Percentiles rank a stretch among this genome's conserved stretches.
phyloP scores from a whole-genome alignment of 2,329 filamentous ascomycete species.

The Xylariales sp. region DNA sequence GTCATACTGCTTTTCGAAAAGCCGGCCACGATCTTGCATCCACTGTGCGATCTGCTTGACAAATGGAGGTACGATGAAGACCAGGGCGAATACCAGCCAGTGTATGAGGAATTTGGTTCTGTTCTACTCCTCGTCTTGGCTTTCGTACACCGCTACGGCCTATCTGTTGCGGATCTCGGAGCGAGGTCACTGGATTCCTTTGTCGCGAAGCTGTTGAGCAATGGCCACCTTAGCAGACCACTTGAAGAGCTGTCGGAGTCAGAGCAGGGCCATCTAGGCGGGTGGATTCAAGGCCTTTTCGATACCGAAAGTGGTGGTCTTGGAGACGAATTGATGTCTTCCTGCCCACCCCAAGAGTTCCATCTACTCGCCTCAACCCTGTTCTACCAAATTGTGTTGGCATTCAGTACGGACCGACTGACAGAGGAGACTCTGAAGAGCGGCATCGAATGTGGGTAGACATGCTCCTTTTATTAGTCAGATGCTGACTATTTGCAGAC shows the following conservation, averaged over 20 bases:
- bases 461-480: neutral
- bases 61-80: slow-evolving; percentile 80
- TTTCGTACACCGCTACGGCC: slow-evolving; percentile 69
- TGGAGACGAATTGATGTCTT: slow-evolving; percentile 75
- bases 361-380: slow-evolving; percentile 73
- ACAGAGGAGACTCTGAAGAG: slow-evolving; percentile 66
- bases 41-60: slow-evolving; percentile 70
- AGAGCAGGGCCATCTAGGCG: slow-evolving; percentile 62
- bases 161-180: slow-evolving; percentile 62
- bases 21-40: slow-evolving; percentile 63
- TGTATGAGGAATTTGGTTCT: slow-evolving; percentile 81
- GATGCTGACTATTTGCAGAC: slow-evolving; percentile 40
- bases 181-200: slow-evolving; percentile 58
- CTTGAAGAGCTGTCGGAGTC: slow-evolving; percentile 58
- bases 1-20: slow-evolving; percentile 73
- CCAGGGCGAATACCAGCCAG: slow-evolving; percentile 76
- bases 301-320: slow-evolving; percentile 69
- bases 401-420: slow-evolving; percentile 60
- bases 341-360: slow-evolving; percentile 77
- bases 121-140: slow-evolving; percentile 70
- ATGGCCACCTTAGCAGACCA: slow-evolving; percentile 52
- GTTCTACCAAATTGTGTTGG: slow-evolving; percentile 70
- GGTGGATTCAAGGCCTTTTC: slow-evolving; percentile 76
- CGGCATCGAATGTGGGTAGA: slow-evolving; percentile 66
- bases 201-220: slow-evolving; percentile 59